These are phyloP conservation scores for Zymoseptoria passerinii DNA, from an alignment of 2,329 filamentous ascomycete genomes.

Conservation along the genomic window DNA sequence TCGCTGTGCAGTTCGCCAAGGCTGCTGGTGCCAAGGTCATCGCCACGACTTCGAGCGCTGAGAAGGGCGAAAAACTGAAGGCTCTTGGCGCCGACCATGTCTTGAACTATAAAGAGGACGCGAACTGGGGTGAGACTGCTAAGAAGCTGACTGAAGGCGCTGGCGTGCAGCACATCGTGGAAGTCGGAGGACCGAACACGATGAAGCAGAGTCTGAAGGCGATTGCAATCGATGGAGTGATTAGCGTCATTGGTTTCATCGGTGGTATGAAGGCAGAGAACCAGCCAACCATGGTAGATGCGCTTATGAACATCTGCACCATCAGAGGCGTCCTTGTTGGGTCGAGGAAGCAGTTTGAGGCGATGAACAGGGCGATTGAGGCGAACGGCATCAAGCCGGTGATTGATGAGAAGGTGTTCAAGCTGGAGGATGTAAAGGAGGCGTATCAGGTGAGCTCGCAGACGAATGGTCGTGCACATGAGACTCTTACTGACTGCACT, in stretches of 20 bases:
- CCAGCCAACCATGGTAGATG: slow-evolving; percentile 46
- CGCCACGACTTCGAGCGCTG: slow-evolving; percentile 46
- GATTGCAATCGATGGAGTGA: slow-evolving; percentile 44
- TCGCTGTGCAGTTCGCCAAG: slow-evolving; percentile 52
- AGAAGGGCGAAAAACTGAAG: slow-evolving; percentile 45
- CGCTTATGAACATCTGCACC: slow-evolving; percentile 44
- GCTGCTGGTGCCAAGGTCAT: slow-evolving; percentile 50
- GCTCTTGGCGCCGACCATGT: slow-evolving; percentile 48
- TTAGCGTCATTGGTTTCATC: slow-evolving; percentile 51
- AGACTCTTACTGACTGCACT: background rate
- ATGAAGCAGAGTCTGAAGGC: slow-evolving; percentile 43
- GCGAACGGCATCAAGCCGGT: slow-evolving; percentile 51
- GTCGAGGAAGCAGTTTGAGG: slow-evolving; percentile 47
- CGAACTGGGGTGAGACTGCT: slow-evolving; percentile 48
- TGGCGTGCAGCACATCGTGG: slow-evolving; percentile 56
- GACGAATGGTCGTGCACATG: background rate
- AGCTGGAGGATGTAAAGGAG: slow-evolving; percentile 44
- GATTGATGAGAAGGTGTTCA: slow-evolving; percentile 50
- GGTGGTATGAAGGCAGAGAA: slow-evolving; percentile 40
- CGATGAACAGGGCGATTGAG: slow-evolving; percentile 53
- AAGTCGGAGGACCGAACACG: slow-evolving; percentile 59
- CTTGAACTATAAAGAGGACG: slow-evolving; percentile 48
- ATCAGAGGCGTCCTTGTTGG: slow-evolving; percentile 52
- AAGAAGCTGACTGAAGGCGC: slow-evolving; percentile 43
- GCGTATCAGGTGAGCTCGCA: slow-evolving; percentile 39